phyloP scores from a whole-genome alignment of 768 basidiomycete genomes.

The Suillus subalutaceus region DNA sequence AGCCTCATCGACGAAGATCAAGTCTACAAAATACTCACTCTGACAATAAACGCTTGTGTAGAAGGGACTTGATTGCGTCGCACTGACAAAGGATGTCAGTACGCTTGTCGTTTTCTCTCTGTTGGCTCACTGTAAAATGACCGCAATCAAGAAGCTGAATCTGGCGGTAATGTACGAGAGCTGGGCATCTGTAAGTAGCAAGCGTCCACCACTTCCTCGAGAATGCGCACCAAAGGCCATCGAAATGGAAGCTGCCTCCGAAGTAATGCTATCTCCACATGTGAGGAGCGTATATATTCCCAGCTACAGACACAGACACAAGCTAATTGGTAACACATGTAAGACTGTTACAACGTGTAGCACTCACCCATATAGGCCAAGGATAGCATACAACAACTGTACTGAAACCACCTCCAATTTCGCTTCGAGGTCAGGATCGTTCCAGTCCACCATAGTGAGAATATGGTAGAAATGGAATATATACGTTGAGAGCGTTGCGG shows the following conservation, averaged over 20 bases:
- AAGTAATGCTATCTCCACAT: not conserved
- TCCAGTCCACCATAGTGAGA: not conserved
- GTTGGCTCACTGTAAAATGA: not conserved
- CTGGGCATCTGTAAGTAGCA: not conserved
- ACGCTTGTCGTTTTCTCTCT: not conserved
- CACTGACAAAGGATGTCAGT: not conserved
- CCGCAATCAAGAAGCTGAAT: not conserved
- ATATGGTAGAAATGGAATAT: not conserved
- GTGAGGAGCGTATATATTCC: constrained; percentile 3
- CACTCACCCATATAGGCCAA: constrained; percentile 3
- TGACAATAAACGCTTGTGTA: not conserved
- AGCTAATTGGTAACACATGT: no score
- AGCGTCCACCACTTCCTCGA: not conserved
- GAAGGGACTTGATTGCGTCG: not conserved
- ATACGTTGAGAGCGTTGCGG: not conserved
- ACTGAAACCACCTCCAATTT: not conserved
- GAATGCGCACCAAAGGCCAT: constrained; percentile 1
- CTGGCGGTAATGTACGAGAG: not conserved
- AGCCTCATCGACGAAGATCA: not conserved
- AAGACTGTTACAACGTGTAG: no score
- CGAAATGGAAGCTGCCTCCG: not conserved
- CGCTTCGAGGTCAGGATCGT: not conserved
- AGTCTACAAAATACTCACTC: not conserved
- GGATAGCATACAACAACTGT: not conserved
- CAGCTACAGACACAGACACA: not conserved